Evolutionary conservation across 2,329 filamentous ascomycete genomes (phyloP).

Genomic region (Tolypocladium capitatum): DNA sequence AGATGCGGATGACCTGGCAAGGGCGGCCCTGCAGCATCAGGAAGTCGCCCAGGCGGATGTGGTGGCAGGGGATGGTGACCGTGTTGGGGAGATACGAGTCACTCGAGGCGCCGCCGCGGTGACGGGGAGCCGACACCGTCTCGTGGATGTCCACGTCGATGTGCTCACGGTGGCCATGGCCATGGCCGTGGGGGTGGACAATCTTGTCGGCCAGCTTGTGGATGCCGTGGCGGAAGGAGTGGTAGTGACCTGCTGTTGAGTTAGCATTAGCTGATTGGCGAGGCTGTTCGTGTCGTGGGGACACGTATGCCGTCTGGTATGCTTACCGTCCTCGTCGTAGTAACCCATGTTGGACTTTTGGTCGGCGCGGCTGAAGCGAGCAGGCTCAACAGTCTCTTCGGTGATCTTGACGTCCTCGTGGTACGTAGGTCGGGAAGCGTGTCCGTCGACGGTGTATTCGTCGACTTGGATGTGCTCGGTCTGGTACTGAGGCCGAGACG

Average conservation of each 20-base stretch:
- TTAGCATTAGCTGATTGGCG: not conserved
- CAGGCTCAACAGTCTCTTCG: constrained; percentile 53
- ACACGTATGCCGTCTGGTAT: not conserved
- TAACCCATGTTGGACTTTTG: constrained; percentile 48
- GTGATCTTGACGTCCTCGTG: constrained; percentile 45
- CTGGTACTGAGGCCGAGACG: constrained; percentile 19
- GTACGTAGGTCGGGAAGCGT: constrained; percentile 28
- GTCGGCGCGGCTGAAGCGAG: constrained; percentile 26
- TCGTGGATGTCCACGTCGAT: constrained; percentile 32
- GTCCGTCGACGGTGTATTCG: constrained; percentile 25
- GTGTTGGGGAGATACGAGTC: constrained; percentile 52
- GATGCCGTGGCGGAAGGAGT: constrained; percentile 42
- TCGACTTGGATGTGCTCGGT: constrained; percentile 14
- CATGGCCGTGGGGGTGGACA: constrained; percentile 32
- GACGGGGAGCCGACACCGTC: constrained; percentile 14
- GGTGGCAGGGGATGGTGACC: constrained; percentile 97
- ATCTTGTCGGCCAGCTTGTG: constrained; percentile 46
- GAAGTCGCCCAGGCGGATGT: constrained; percentile 98
- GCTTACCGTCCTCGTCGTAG: constrained; percentile 50
- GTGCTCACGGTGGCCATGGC: constrained; percentile 31
- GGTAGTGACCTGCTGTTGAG: constrained; percentile 35
- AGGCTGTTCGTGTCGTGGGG: not conserved
- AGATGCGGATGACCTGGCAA: constrained; percentile 99
- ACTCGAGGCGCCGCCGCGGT: constrained; percentile 14
- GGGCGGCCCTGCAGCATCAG: constrained; percentile 97